Evolutionary conservation across 768 basidiomycete genomes (phyloP), one percentile per base, ranked within the genome.

Genomic region (Trametes elegans): DNA sequence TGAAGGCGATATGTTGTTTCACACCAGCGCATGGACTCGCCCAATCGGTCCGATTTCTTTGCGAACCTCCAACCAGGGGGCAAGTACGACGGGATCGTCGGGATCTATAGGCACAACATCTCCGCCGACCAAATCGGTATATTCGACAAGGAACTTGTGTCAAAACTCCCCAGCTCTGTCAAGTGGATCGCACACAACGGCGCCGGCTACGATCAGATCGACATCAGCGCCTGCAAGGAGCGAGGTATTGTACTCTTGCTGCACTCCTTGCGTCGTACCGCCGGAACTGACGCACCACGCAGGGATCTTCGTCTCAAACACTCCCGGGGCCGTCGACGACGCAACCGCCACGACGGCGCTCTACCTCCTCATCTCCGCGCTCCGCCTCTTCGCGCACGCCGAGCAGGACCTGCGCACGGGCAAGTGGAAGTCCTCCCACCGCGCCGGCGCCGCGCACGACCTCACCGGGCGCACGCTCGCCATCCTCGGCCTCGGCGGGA

Each of bases 181-280:
- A 85, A 85, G 64, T 93, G 88, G 86, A 91, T 96, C 66, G 90
- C 87, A 1, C 93, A 93, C 69, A 94, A 94, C 53, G 94, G 93
- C 10, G 93, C 94, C 0, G 93, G 94, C 0, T 97, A 97, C 67
- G 93, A 97, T 67, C 84, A 86, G 57, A 87, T 96, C 60, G 88
- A 94, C 64, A 82, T 93, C 14, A 69, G 72, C 7, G 87, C 86
- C 4, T 87, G 87, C 69, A 88, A 82, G 64, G 80, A 77, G 9
- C 79, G 79, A 69, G 89, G 91, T 88, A 58, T 21, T n/a, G 69
- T 38, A 7, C 24, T 32, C 21, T 21, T 34, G 16, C 10, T 13
- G 41, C 26, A 36, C 14, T 9, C 16, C 10, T 14, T 23, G 41
- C 16, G 19, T 1, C n/a, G 11, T 18, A 5, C 24, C 21, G 0